Conservation (phyloP, 176 grass and related monocot species). For the Carex pumila region DNA sequence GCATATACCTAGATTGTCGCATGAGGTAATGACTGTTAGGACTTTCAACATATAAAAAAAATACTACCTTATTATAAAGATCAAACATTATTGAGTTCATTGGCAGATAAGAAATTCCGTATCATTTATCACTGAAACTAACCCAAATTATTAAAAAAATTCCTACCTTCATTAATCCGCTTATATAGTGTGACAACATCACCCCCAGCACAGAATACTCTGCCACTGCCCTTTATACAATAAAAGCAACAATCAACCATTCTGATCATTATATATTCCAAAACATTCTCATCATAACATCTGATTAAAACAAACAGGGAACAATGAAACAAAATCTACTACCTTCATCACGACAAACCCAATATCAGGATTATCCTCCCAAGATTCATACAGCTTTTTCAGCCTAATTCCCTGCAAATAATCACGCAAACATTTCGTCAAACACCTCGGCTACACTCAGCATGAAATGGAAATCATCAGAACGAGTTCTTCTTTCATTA, state of each 20-base stretch:
- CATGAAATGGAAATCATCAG: not conserved
- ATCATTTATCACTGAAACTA: not conserved
- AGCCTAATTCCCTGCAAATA: constrained; percentile 50
- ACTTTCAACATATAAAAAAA: not conserved
- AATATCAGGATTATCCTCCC: constrained; percentile 89
- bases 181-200: constrained; percentile 42
- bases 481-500: not conserved
- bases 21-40: not conserved
- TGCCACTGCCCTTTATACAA: constrained; percentile 63
- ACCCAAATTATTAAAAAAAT: not conserved
- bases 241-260: constrained; percentile 36
- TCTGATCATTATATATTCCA: not conserved
- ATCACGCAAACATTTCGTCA: constrained; percentile 26
- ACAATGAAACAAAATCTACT: constrained; percentile 35
- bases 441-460: constrained; percentile 16
- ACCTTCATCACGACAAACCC: constrained; percentile 99
- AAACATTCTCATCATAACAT: not conserved
- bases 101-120: not conserved
- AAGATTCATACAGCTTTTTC: constrained; percentile 83
- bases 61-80: not conserved
- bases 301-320: not conserved
- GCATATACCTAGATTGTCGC: not conserved
- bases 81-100: not conserved
- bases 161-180: constrained; percentile 42
- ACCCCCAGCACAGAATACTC: constrained; percentile 74